A percentile compares a stretch with the other conserved stretches of the same genome.
Evolutionary conservation across 2,329 filamentous ascomycete genomes (phyloP).

Genomic region (Penicillium sp.): DNA sequence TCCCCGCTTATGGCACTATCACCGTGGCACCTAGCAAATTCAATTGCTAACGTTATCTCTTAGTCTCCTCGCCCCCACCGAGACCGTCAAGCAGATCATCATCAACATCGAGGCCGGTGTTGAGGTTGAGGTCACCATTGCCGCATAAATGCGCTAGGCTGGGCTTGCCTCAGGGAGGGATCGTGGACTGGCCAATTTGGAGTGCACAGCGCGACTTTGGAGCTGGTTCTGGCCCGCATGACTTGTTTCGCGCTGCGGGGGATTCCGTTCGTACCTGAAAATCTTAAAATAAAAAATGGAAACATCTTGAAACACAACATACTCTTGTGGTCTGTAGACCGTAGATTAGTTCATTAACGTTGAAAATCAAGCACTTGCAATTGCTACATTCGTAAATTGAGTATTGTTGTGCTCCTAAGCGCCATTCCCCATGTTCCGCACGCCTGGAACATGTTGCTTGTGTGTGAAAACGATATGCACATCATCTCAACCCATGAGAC

Average conservation of each 20-base stretch:
- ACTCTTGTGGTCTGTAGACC: not conserved
- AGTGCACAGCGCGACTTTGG: constrained; percentile 16
- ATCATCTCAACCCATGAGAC: not conserved
- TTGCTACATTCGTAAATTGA: not conserved
- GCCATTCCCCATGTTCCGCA: constrained; percentile 1
- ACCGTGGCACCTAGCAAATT: not conserved
- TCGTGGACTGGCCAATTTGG: constrained; percentile 18
- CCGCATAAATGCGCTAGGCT: constrained; percentile 42
- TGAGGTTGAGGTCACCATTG: constrained; percentile 55
- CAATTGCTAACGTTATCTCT: constrained; percentile 15
- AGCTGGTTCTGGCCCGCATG: constrained; percentile 17
- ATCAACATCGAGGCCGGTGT: constrained; percentile 55
- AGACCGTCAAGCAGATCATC: constrained; percentile 60
- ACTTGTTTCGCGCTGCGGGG: constrained; percentile 19
- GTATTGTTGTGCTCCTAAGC: not conserved
- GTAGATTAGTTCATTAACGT: constrained; percentile 1
- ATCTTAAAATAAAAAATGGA: constrained; percentile 32
- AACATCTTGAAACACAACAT: constrained; percentile 29
- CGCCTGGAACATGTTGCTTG: not conserved
- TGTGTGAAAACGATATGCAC: not conserved
- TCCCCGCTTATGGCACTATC: not conserved
- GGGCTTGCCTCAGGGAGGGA: constrained; percentile 24
- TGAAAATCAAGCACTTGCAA: not conserved
- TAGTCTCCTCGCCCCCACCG: constrained; percentile 90
- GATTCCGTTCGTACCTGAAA: constrained; percentile 34